phyloP scores from a whole-genome alignment of 192 early-diverging fungal species.

The Coemansia sp. region DNA sequence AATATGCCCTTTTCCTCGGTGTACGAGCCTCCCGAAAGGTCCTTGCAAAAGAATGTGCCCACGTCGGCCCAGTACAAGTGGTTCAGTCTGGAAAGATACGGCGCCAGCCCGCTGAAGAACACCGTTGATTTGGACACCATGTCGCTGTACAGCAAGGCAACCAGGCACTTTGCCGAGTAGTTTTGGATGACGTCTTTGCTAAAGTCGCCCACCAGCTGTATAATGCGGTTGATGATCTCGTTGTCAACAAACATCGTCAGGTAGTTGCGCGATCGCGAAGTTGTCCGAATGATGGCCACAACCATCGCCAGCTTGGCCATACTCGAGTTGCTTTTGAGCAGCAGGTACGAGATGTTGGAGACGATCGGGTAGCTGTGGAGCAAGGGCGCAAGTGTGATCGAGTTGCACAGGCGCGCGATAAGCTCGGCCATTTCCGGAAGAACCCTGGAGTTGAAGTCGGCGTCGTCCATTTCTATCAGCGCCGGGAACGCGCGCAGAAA shows the following conservation, averaged over 20 bases:
- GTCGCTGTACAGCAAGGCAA: slow-evolving; percentile 19
- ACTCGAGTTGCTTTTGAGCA: slow-evolving; percentile 22
- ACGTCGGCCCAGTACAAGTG: neutral
- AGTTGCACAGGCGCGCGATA: slow-evolving; percentile 40
- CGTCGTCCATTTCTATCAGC: slow-evolving; percentile 11
- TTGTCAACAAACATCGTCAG: slow-evolving; percentile 10
- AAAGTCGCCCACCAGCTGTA: slow-evolving; percentile 22
- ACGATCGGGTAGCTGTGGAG: slow-evolving; percentile 20
- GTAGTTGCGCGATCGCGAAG: slow-evolving; percentile 37
- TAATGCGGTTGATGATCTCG: slow-evolving; percentile 1
- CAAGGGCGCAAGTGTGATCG: slow-evolving; percentile 20
- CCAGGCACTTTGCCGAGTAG: slow-evolving; percentile 40
- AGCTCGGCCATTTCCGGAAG: slow-evolving; percentile 41
- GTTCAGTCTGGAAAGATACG: slow-evolving; percentile 15
- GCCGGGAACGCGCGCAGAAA: slow-evolving; percentile 20
- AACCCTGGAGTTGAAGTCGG: slow-evolving; percentile 17
- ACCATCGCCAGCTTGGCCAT: slow-evolving; percentile 24
- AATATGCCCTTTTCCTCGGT: neutral
- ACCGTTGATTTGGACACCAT: neutral
- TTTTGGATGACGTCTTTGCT: slow-evolving; percentile 14
- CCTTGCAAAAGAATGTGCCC: neutral
- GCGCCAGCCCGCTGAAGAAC: slow-evolving; percentile 10
- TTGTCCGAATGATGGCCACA: slow-evolving; percentile 36
- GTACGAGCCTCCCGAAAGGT: neutral
- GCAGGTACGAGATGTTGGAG: slow-evolving; percentile 18